Evolutionary conservation across 352 stramenopile species (phyloP), one percentile per base, ranked within the genome.

Genomic region (Blastocystis sp.): DNA sequence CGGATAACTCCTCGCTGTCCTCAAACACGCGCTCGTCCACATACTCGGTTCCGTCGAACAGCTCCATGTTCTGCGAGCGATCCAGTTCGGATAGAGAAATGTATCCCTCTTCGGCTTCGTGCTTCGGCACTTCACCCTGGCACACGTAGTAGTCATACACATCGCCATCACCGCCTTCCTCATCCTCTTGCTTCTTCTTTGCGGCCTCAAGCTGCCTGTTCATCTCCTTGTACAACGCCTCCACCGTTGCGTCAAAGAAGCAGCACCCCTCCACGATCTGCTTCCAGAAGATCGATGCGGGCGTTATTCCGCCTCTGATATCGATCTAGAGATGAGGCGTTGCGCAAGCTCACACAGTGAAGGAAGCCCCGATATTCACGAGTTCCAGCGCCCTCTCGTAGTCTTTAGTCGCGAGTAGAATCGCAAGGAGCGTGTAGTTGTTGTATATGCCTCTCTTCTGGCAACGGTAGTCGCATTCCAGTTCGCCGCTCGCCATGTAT

Each of bases 361-460:
- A n/a, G n/a, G n/a, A n/a, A n/a, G 69, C 69, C n/a, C 69, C 69
- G 6, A 80, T 21, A 16, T 80, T 62, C 69, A 80, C 19, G 24
- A 80, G 69, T 29, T 80, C 69, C 35, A 80, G 9, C 9, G 29
- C 71, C 4, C 13, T 39, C 21, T 59, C 50, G 24, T 63, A 63
- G 9, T 81, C 19, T 6, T 45, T 45, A 29, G 16, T 29, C 24
- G 21, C 9, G 2, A 81, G 26, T 0, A 61, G n/a, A 1, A 63
- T 21, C 19, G 24, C 31, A 12, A 81, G 59, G 10, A 81, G 45
- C 10, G 71, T 66, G 71, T 39, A 62, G 6, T 1, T 12, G 13
- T 60, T 4, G 13, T 29, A 19, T 19, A 16, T 29, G 9, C 26
- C 26, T 16, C 6, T 6, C 62, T 63, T 16, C 39, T 63, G 21